Evolutionary conservation across 768 basidiomycete species (phyloP).

Genomic region (Boletus pseudo-olivaceus): DNA sequence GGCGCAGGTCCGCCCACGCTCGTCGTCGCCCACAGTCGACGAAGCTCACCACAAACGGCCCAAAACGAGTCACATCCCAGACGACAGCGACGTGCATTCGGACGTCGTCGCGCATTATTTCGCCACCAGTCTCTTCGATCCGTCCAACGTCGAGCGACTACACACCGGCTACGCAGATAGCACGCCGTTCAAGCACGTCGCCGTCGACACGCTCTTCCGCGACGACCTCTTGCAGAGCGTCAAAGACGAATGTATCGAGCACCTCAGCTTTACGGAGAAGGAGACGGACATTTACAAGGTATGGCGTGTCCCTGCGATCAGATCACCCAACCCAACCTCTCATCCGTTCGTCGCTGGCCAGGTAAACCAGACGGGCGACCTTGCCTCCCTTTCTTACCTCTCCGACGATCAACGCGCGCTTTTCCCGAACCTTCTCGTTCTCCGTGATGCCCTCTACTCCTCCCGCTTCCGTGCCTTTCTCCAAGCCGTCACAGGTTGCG

Average conservation of each 20-base stretch:
- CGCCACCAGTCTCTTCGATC: conserved; percentile 51
- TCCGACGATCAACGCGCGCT: conserved; percentile 70
- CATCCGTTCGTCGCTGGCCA: conserved; percentile 31
- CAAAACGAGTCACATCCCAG: conserved; percentile 36
- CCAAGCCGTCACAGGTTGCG: conserved; percentile 85
- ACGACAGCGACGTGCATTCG: conserved; percentile 5
- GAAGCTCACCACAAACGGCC: conserved; percentile 32
- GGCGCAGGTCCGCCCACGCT: conserved; percentile 47
- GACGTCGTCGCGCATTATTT: conserved; percentile 21
- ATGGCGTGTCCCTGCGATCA: conserved; percentile 7
- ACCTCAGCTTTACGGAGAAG: conserved; percentile 86
- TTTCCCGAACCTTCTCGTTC: conserved; percentile 72
- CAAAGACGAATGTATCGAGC: conserved; percentile 76
- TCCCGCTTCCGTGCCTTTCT: conserved; percentile 76
- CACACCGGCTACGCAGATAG: conserved; percentile 52
- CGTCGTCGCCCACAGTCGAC: conserved; percentile 37
- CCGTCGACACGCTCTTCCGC: conserved; percentile 79
- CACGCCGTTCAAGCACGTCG: conserved; percentile 77
- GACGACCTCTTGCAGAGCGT: conserved; percentile 77
- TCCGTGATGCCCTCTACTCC: conserved; percentile 93
- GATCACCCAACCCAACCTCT: neutral
- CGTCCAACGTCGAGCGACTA: conserved; percentile 52
- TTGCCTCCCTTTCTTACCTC: conserved; percentile 89
- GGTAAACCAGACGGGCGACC: conserved; percentile 97
- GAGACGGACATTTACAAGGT: conserved; percentile 99